Evolutionary conservation across 108 stramenopile species (phyloP), one percentile per base, ranked within the genome.

Genomic region (Cyclostephanos invisitatus): DNA sequence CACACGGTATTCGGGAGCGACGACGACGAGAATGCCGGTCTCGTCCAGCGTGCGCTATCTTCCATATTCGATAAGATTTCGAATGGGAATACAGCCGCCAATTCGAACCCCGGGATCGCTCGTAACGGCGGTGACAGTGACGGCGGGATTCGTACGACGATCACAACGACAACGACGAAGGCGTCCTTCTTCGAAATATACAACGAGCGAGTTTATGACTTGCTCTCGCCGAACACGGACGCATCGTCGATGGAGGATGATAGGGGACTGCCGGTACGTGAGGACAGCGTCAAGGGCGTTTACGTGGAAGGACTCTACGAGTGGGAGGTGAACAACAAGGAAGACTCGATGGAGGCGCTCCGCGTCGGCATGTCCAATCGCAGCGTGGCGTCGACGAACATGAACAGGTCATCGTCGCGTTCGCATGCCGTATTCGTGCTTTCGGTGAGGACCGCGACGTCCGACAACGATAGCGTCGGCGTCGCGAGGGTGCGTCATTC

Each of bases 341-440:
- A 18, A 2, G 83, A 81, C 22, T 66, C 72, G 12, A 80, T 81
- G 71, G 73, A 74, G 12, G 68, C 79, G 2, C 20, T 83, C 17
- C 56, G 47, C 5, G 15, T 24, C 17, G 78, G 82, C 21, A 47
- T 59, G 15, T 56, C 66, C 3, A 66, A 78, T 56, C 61, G 78
- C 8, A 53, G 47, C 17, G 70, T 79, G 28, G 88, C 89, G 17
- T 58, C 87, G 12, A 93, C 91, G 7, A 84, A 75, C 21, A 90
- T 93, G 89, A 93, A 93, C 67, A 55, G 80, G 37, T 81, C 73
- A 21, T 84, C 83, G 6, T 77, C 74, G 35, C 75, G 91, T 20
- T 83, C 80, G 28, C 91, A 93, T 59, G 78, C 83, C 1, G 70
- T 90, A 11, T 84, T 89, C 64, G 79, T 73, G 4, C 22, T 87